Base-by-base conservation (phyloP, 2,329 filamentous ascomycete species). In the Fusarium poae region DNA sequence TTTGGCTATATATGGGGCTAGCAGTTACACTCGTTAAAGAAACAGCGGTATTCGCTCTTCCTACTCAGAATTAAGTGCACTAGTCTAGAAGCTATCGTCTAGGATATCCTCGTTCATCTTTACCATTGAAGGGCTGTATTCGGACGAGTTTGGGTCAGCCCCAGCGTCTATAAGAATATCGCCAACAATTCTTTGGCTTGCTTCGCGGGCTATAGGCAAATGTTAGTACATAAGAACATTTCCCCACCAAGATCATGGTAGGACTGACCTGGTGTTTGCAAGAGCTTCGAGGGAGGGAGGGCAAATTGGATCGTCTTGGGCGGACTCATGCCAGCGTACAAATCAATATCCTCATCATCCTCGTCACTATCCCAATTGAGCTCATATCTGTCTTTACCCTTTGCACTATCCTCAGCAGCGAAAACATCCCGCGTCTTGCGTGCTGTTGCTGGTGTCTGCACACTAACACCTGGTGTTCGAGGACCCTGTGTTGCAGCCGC, bases 261-360 rank as follows among this genome's bases (percentile, higher is more conserved):
- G 12, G 25, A 62, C 87, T 76, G 80, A 92, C 90, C 90, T 66
- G 92, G 93, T 49, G 93, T 97, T 77, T 94, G 92, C 77, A 95
- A 79, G 23, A 97, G 81, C 75, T 92, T 90, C 40, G 89, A 92
- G 54, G 91, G 91, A 51, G 92, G 92, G 48, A 97, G 81, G 44
- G 91, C 90, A 78, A 97, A 97, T 75, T 94, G 92, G 63, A 97
- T 94, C 13, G 93, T 96, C 83, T 98, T 98, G 0, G 96, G 96
- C 29, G 96, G 96, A 75, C 93, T 97, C 79, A 94, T 91, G 8
- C 90, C 92, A 9, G 86, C 86, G 61, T 91, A 90, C 8, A 88
- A 75, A 42, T 85, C 87, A 25, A 84, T 85, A 39, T 87, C 87
- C 49, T 90, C 87, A 12, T 89, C 87, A 29, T 91, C 91, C 57